Percentiles rank a stretch among this genome's conserved stretches.
Evolutionary conservation across 805 yeast genomes (phyloP).

Genomic region (Maudiozyma barnettii): DNA sequence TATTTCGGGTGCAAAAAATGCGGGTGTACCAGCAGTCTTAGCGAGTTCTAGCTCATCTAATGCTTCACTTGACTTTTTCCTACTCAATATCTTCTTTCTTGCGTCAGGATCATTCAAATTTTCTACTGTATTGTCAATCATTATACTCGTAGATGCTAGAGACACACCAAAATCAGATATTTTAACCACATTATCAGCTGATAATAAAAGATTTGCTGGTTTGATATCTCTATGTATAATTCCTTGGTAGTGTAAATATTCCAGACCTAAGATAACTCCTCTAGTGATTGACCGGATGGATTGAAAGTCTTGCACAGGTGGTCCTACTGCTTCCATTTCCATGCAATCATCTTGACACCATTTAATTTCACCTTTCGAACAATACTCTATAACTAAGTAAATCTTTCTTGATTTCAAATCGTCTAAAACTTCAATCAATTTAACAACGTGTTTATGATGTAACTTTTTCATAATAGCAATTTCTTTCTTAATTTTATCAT

Average conservation of each 20-base stretch:
- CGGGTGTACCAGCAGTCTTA: conserved; percentile 96
- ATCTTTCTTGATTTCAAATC: conserved; percentile 77
- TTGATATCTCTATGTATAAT: conserved; percentile 92
- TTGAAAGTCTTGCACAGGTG: conserved; percentile 59
- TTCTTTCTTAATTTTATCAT: conserved; percentile 74
- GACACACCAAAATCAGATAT: conserved; percentile 96
- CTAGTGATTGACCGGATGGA: conserved; percentile 66
- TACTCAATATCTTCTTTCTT: not conserved
- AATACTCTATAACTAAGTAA: conserved; percentile 80
- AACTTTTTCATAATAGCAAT: conserved; percentile 93
- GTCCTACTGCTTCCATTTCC: conserved; percentile 35
- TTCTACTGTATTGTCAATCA: conserved; percentile 3
- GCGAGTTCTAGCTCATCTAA: conserved; percentile 73
- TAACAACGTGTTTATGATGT: conserved; percentile 84
- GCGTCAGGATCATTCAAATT: conserved; percentile 2
- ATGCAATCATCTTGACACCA: conserved; percentile 50
- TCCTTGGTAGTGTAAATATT: conserved; percentile 84
- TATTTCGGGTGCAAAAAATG: conserved; percentile 90
- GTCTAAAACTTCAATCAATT: conserved; percentile 78
- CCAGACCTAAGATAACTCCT: conserved; percentile 81
- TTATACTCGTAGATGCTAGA: conserved; percentile 31
- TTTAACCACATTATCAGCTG: conserved; percentile 66
- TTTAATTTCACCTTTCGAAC: conserved; percentile 82
- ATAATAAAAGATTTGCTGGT: conserved; percentile 81
- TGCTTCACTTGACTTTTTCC: conserved; percentile 7